A percentile compares a stretch with the other conserved stretches of the same genome.
Evolutionary conservation across 2,329 filamentous ascomycete genomes (phyloP).

Genomic region (Alternaria hordeiaustralica): DNA sequence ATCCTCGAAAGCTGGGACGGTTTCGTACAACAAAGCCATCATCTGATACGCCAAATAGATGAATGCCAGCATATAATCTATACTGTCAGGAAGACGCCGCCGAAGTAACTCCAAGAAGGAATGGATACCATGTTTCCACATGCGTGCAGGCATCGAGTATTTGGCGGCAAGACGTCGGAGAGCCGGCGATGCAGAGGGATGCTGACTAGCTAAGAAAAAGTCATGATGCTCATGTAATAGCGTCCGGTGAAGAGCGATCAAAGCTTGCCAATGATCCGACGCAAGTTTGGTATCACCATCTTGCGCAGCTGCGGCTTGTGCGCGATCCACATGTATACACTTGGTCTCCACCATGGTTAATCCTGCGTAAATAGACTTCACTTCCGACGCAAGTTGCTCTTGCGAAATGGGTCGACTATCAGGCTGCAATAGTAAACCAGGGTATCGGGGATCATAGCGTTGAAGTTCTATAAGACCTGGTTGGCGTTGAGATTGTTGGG

Average conservation of each 20-base stretch:
- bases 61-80: slow-evolving; percentile 90
- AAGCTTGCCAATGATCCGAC: slow-evolving; percentile 80
- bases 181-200: slow-evolving; percentile 73
- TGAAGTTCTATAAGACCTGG: slow-evolving; percentile 45
- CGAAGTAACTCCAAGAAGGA: slow-evolving; percentile 74
- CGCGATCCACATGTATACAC: slow-evolving; percentile 81
- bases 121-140: slow-evolving; percentile 95
- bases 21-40: slow-evolving; percentile 87
- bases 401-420: slow-evolving; percentile 74
- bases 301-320: slow-evolving; percentile 62
- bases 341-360: slow-evolving; percentile 87
- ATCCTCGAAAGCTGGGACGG: slow-evolving; percentile 79
- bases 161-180: slow-evolving; percentile 75
- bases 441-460: slow-evolving; percentile 41
- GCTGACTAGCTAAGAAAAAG: slow-evolving; percentile 81
- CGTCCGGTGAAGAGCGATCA: slow-evolving; percentile 82
- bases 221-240: slow-evolving; percentile 73
- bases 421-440: slow-evolving; percentile 60
- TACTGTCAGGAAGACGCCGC: slow-evolving; percentile 73
- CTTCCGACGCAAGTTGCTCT: slow-evolving; percentile 79
- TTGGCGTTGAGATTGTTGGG: slow-evolving; percentile 26
- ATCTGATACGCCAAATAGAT: slow-evolving; percentile 90
- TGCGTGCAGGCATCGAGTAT: slow-evolving; percentile 88
- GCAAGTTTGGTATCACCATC: slow-evolving; percentile 54
- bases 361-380: slow-evolving; percentile 83